A percentile compares a stretch with the other conserved stretches of the same genome.
These are phyloP conservation scores for Ambrosiella cleistominuta DNA, from an alignment of 2,329 filamentous ascomycete species.

Conservation along the genomic window DNA sequence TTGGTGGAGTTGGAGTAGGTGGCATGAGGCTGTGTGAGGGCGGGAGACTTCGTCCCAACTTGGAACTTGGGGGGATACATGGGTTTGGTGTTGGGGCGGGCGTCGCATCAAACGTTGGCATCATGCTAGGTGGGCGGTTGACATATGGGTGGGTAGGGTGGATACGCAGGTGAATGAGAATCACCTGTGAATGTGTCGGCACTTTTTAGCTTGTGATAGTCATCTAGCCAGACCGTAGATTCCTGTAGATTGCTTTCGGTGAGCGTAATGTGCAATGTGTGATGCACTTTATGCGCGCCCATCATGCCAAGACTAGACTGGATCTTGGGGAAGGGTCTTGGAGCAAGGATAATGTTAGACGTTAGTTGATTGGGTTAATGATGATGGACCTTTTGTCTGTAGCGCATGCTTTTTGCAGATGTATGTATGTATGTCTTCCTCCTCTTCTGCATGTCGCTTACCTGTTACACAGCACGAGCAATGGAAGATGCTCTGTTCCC, in stretches of 20 bases:
- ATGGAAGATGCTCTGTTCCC: background rate
- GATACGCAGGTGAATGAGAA: too few species aligned
- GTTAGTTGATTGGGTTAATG: background rate
- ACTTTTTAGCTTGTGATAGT: too few species aligned
- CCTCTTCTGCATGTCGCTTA: background rate
- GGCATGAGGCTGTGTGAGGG: background rate
- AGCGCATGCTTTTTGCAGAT: background rate
- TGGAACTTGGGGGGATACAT: background rate
- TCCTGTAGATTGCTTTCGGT: too few species aligned
- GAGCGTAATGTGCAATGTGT: too few species aligned
- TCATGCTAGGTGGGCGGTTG: background rate
- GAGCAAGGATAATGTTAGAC: background rate
- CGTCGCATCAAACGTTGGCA: background rate
- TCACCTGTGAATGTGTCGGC: too few species aligned
- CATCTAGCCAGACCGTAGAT: too few species aligned
- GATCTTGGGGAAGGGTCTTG: too few species aligned
- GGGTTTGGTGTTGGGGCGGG: background rate
- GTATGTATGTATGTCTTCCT: background rate
- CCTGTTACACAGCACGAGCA: background rate
- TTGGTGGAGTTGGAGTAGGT: background rate
- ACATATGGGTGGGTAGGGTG: background rate
- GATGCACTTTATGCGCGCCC: too few species aligned
- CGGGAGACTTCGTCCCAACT: slow-evolving; percentile 2
- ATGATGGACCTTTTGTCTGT: background rate
- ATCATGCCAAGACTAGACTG: too few species aligned